phyloP scores from a whole-genome alignment of 345 rosid genomes.

The Eucalyptus viminalis region DNA sequence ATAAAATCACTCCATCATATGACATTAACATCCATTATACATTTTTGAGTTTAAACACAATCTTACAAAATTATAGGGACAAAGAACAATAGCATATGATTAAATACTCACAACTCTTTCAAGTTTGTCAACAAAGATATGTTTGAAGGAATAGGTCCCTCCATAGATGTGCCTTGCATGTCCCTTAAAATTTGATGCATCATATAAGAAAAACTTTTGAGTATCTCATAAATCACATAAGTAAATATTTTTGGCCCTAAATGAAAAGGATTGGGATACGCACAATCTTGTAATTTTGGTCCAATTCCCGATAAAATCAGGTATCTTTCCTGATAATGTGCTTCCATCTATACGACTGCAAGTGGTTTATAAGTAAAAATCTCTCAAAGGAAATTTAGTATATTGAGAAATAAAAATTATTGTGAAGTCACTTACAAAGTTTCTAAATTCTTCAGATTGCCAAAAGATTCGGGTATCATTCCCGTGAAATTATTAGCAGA shows the following conservation, averaged over 20 bases:
- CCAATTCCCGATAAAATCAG: conserved; percentile 81
- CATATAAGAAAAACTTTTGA: neutral
- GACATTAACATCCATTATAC: neutral
- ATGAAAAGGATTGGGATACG: conserved; percentile 5
- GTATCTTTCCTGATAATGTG: conserved; percentile 59
- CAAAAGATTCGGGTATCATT: conserved; percentile 55
- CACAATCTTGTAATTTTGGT: conserved; percentile 45
- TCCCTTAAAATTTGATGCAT: conserved; percentile 32
- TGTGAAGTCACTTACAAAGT: conserved; percentile 51
- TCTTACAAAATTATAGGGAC: neutral
- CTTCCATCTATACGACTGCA: conserved; percentile 83
- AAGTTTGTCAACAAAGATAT: conserved; percentile 42
- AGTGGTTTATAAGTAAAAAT: neutral
- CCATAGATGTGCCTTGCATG: conserved; percentile 76
- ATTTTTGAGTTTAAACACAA: no score
- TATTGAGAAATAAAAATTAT: neutral
- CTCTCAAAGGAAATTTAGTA: neutral
- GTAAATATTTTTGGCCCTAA: neutral
- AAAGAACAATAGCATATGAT: neutral
- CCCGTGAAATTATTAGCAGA: conserved; percentile 71
- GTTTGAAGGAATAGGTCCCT: conserved; percentile 77
- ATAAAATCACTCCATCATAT: neutral
- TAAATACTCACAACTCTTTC: conserved; percentile 34
- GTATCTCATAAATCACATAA: neutral
- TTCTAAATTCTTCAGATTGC: conserved; percentile 45